A percentile compares a stretch with the other conserved stretches of the same genome.
These are phyloP conservation scores for Entomortierella lignicola DNA, from an alignment of 192 early-diverging fungal species.

Conservation along the genomic window DNA sequence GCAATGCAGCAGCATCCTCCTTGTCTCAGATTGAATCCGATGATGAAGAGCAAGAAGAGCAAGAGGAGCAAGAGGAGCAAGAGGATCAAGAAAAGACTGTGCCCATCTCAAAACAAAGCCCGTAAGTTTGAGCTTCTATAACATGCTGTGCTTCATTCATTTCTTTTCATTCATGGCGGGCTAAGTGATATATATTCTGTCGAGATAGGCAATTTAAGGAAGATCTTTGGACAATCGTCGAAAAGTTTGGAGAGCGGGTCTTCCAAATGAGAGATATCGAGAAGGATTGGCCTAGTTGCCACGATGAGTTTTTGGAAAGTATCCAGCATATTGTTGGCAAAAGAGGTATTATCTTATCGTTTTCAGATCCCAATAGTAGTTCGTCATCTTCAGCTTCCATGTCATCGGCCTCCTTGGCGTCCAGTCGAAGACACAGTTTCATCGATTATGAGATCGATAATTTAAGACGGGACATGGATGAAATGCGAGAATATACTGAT, in stretches of 20 bases:
- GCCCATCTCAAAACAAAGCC: slow-evolving; percentile 30
- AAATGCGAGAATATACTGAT: slow-evolving; percentile 33
- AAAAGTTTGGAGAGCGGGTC: slow-evolving; percentile 57
- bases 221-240: slow-evolving; percentile 64
- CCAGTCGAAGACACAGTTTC: slow-evolving; percentile 47
- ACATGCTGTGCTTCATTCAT: not conserved
- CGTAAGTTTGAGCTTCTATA: slow-evolving; percentile 9
- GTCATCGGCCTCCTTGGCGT: slow-evolving; percentile 19
- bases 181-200: not conserved
- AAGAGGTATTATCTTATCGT: slow-evolving; percentile 23
- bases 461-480: slow-evolving; percentile 34
- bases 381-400: slow-evolving; percentile 30
- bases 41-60: slow-evolving; percentile 21
- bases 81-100: slow-evolving; percentile 5
- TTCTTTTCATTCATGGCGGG: not conserved
- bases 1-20: slow-evolving; percentile 26
- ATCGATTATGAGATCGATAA: slow-evolving; percentile 47
- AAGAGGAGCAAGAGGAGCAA: not conserved
- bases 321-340: slow-evolving; percentile 58
- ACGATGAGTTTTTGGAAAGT: slow-evolving; percentile 50
- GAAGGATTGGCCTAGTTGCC: slow-evolving; percentile 51
- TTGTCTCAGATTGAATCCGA: slow-evolving; percentile 27
- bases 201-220: slow-evolving; percentile 46
- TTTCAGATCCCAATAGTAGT: slow-evolving; percentile 17
- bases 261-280: slow-evolving; percentile 43